Evolutionary conservation across 2,329 filamentous ascomycete genomes (phyloP).

Genomic region (Apiospora hydei): DNA sequence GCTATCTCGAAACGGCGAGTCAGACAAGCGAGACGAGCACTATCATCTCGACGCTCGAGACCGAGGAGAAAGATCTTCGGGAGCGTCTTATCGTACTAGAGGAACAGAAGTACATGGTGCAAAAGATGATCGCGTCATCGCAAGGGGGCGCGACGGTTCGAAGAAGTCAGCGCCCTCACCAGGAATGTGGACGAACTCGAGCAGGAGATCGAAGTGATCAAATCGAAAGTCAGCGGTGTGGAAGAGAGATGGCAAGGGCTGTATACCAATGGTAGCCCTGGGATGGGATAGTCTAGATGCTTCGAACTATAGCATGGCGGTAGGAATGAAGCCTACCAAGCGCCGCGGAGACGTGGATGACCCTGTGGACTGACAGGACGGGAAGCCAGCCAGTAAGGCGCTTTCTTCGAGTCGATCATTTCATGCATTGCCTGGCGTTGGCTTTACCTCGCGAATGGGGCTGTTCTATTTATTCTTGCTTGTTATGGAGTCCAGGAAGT

Average conservation of each 20-base stretch:
- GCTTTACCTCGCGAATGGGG: constrained; percentile 19
- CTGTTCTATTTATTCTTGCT: not conserved
- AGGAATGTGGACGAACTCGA: constrained; percentile 85
- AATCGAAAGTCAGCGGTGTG: constrained; percentile 69
- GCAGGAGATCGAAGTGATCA: constrained; percentile 75
- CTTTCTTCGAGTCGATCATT: constrained; percentile 22
- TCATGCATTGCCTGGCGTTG: constrained; percentile 40
- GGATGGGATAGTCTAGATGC: constrained; percentile 21
- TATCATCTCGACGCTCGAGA: constrained; percentile 69
- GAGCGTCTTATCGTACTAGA: constrained; percentile 85
- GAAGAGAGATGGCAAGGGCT: constrained; percentile 66
- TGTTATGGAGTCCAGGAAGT: constrained; percentile 11
- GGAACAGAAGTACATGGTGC: constrained; percentile 89
- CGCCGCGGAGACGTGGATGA: not conserved
- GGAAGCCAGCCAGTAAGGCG: constrained; percentile 3
- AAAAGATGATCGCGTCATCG: constrained; percentile 82
- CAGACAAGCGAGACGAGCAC: constrained; percentile 60
- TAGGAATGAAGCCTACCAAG: not conserved
- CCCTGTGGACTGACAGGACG: not conserved
- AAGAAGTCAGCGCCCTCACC: constrained; percentile 82
- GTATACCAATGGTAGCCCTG: constrained; percentile 46
- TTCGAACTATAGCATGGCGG: not conserved
- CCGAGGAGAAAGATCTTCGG: constrained; percentile 81
- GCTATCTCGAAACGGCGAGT: constrained; percentile 55
- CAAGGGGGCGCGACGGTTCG: constrained; percentile 80